Evolutionary conservation across 2,329 filamentous ascomycete genomes (phyloP).

Genomic region (Paraconiothyrium brasiliense): DNA sequence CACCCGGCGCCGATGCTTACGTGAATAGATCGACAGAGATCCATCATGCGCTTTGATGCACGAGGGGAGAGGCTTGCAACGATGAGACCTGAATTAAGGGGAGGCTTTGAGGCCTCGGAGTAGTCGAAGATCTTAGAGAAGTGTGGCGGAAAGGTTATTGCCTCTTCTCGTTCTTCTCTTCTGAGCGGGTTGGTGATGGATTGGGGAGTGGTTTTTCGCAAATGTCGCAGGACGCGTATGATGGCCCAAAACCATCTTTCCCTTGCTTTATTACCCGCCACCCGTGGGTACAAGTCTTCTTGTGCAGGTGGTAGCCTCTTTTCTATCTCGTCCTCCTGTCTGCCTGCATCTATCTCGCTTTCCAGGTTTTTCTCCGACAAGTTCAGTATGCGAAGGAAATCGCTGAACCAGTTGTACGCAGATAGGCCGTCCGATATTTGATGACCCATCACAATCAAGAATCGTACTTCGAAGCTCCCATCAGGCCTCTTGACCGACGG

Average conservation of each 20-base stretch:
- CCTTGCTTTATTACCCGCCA: slow-evolving; percentile 49
- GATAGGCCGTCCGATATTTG: slow-evolving; percentile 58
- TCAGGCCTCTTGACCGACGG: slow-evolving; percentile 35
- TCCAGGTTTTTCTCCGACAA: slow-evolving; percentile 17
- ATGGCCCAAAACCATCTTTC: slow-evolving; percentile 60
- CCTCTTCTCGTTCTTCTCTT: slow-evolving; percentile 27
- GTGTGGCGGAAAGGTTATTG: slow-evolving; percentile 37
- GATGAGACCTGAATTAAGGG: slow-evolving; percentile 48
- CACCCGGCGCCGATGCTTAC: slow-evolving; percentile 56
- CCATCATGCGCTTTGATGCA: slow-evolving; percentile 49
- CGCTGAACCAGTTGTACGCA: slow-evolving; percentile 53
- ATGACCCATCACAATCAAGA: slow-evolving; percentile 55
- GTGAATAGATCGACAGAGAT: slow-evolving; percentile 49
- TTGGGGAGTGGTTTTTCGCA: slow-evolving; percentile 49
- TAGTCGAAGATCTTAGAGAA: slow-evolving; percentile 54
- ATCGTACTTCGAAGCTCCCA: slow-evolving; percentile 41
- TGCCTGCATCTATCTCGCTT: slow-evolving; percentile 16
- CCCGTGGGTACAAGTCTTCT: slow-evolving; percentile 57
- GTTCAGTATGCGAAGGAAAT: slow-evolving; percentile 47
- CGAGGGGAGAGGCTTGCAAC: slow-evolving; percentile 41
- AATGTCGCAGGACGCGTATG: slow-evolving; percentile 55
- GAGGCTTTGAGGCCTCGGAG: slow-evolving; percentile 38
- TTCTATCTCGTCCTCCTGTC: slow-evolving; percentile 28
- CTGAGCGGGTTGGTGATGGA: slow-evolving; percentile 56
- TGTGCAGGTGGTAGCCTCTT: slow-evolving; percentile 53